Evolutionary conservation across 495 filamentous ascomycete genomes (phyloP).

Genomic region (Penicillium maclennaniae): DNA sequence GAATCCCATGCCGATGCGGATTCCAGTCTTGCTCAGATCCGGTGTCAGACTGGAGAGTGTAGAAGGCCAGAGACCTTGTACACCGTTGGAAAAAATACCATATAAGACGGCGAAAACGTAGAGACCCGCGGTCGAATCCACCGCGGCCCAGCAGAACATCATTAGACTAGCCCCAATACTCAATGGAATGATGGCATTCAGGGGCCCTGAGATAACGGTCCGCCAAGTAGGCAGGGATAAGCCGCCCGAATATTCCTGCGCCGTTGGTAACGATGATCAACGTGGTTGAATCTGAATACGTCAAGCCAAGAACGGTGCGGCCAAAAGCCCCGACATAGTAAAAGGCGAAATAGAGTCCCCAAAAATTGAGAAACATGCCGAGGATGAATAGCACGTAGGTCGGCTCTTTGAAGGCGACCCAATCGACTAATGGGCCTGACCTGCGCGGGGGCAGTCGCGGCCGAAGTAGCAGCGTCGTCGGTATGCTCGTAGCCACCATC

Average conservation of each 20-base stretch:
- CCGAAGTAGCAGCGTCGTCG: conserved; percentile 13
- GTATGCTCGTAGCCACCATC: conserved; percentile 36
- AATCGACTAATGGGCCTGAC: conserved; percentile 57
- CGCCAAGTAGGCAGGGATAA: conserved; percentile 54
- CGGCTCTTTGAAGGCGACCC: conserved; percentile 53
- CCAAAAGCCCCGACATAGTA: conserved; percentile 50
- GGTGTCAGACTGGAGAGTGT: conserved; percentile 52
- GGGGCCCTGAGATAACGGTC: conserved; percentile 50
- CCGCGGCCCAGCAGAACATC: no score
- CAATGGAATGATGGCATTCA: conserved; percentile 51
- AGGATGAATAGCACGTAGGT: conserved; percentile 59
- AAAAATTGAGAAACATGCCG: conserved; percentile 53
- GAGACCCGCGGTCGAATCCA: no score
- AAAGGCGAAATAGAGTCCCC: conserved; percentile 62
- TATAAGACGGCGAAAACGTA: conserved; percentile 52
- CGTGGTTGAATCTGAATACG: no score
- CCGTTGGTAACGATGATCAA: conserved; percentile 41
- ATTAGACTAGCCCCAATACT: conserved; percentile 22
- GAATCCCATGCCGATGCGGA: conserved; percentile 70
- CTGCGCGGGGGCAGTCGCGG: conserved; percentile 43
- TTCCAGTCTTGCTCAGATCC: conserved; percentile 59
- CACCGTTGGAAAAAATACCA: conserved; percentile 52
- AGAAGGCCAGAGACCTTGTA: conserved; percentile 59
- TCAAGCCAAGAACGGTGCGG: no score
- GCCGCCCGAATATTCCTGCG: conserved; percentile 53